Percentiles rank a stretch among this genome's conserved stretches.
Evolutionary conservation across 208 protist genomes (phyloP).

Genomic region (Leishmania gerbilli): DNA sequence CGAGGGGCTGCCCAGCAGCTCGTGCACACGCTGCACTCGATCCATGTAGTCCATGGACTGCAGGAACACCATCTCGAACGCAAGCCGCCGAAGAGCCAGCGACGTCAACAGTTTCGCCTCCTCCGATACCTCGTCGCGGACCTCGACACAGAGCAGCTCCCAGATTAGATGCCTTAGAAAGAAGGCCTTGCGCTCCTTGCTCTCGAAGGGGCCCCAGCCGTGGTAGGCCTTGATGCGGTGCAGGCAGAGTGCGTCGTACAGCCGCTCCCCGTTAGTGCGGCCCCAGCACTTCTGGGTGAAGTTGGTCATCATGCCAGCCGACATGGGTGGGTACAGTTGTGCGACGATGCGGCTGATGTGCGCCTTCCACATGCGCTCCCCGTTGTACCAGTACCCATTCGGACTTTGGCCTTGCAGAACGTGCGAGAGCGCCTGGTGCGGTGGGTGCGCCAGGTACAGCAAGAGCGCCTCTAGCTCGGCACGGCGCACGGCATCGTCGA

Average conservation of each 20-base stretch:
- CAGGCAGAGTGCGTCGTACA: slow-evolving; percentile 85
- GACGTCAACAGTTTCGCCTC: slow-evolving; percentile 59
- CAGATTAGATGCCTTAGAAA: slow-evolving; percentile 83
- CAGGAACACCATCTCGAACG: slow-evolving; percentile 88
- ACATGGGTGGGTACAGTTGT: slow-evolving; percentile 72
- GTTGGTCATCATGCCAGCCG: slow-evolving; percentile 89
- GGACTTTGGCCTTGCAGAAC: slow-evolving; percentile 70
- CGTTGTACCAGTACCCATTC: slow-evolving; percentile 77
- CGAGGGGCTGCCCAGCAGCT: slow-evolving; percentile 65
- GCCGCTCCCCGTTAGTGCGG: slow-evolving; percentile 77
- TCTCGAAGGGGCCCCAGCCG: slow-evolving; percentile 78
- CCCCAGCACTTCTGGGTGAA: slow-evolving; percentile 93
- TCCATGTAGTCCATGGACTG: slow-evolving; percentile 91
- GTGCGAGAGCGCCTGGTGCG: slow-evolving; percentile 77
- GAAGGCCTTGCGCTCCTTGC: slow-evolving; percentile 85
- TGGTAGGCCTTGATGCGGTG: slow-evolving; percentile 74
- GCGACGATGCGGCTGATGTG: slow-evolving; percentile 65
- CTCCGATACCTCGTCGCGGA: slow-evolving; percentile 58
- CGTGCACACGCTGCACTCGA: slow-evolving; percentile 70
- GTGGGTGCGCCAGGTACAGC: slow-evolving; percentile 58
- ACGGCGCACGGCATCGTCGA: slow-evolving; percentile 76
- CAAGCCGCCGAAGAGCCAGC: slow-evolving; percentile 65
- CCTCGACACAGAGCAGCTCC: slow-evolving; percentile 71
- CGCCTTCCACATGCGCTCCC: slow-evolving; percentile 86
- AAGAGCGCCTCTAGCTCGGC: slow-evolving; percentile 80